Base-by-base conservation (phyloP, 139 green algal genomes). In the Dunaliella sp. region DNA sequence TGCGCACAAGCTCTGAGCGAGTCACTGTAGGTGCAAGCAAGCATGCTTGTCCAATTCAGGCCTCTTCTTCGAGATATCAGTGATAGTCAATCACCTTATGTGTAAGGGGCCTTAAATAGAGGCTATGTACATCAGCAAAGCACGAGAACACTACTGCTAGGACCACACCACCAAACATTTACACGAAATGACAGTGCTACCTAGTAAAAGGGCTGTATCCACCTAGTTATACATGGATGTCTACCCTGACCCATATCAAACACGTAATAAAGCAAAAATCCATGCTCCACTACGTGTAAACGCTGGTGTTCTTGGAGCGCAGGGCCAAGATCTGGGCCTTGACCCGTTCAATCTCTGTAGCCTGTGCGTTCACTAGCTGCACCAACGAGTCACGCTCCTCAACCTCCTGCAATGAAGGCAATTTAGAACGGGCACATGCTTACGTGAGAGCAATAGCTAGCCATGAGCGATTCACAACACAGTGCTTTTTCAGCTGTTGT, bases 341-440 rank as follows among this genome's bases (percentile, higher is more conserved):
- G 25, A 96, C 85, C 21, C 81, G 74, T n/a, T 97, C 91, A 36
- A 97, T 93, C 86, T 95, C 87, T 28, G 89, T 73, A 25, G 94
- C 94, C 83, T 97, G 94, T 35, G 85, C 82, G 80, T 97, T 95
- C 0, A 97, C 92, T 37, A 95, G 74, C 88, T 94, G 86, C 77
- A 97, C 91, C 35, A 97, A 86, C 3, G 87, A 38, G 73, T 96
- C 93, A 1, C 93, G 87, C 85, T 95, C 92, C 79, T 90, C 90
- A 33, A 92, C 88, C 87, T 96, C 92, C 33, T 85, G 84, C 65
- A 38, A 59, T 82, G 77, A 28, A 38, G 3, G 3, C 35, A 82
- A n/a, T 38, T 34, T 3, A 32, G 73, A 82, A 48, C 30, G 79
- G n/a, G n/a, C n/a, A n/a, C n/a, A n/a, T n/a, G n/a, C n/a, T n/a